Base-by-base conservation (phyloP, 2,329 filamentous ascomycete species). In the Sordariomycetes sp. region DNA sequence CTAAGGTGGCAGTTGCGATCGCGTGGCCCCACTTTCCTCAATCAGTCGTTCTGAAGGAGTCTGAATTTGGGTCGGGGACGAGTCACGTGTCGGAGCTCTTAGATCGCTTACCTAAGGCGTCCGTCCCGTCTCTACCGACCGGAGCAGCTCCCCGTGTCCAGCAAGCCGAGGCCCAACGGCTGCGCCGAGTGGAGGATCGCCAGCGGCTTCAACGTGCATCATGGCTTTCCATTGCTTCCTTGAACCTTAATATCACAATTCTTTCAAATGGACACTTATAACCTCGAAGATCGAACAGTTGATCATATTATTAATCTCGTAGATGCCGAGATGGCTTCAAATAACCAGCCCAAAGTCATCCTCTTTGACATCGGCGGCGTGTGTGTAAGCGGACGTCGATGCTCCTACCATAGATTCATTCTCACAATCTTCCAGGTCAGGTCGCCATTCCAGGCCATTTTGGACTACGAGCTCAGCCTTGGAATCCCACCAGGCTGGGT, bases 291-390 rank as follows among this genome's bases (percentile, higher is more conserved):
- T 21, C 23, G 31, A 3, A 25, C 31, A 12, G 42, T 53, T 16
- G 50, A 55, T 15, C 47, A 48, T 32, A 46, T 57, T 15, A 39
- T 58, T 9, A 46, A 50, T 37, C 48, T 43, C 19, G 47, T 59
- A 31, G 48, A 50, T 38, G 34, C 34, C 23, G 39, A 49, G 24
- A 41, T 41, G 39, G 23, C 33, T n/a, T n/a, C 21, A 6, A 6
- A 12, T 26, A 65, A 60, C 37, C 66, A 66, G 38, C 83, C 84
- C 20, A 82, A 83, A 46, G 84, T 85, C 36, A 64, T 93, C 21
- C 68, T 98, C 16, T 96, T 96, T 57, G 92, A 98, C 59, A 92
- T 98, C 46, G 92, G 92, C 25, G 92, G 92, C 41, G 92, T 98
- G 46, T 93, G 86, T 70, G 90, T 94, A 81, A 69, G 86, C 78